Conservation (phyloP, 208 protist species). For the Acanthamoeba healyi region DNA sequence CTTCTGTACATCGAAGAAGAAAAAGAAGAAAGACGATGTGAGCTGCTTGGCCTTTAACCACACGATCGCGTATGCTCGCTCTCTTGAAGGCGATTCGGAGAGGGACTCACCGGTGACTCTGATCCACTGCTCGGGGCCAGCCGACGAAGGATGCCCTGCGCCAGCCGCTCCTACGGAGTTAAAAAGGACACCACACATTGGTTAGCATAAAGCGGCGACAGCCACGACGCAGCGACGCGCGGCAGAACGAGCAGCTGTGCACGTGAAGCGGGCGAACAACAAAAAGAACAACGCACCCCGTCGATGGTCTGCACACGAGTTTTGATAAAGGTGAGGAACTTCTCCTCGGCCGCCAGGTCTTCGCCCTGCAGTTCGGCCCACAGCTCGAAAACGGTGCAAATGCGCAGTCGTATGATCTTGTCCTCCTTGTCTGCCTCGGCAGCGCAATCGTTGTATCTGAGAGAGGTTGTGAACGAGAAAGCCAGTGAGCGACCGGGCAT, state of each 20-base stretch:
- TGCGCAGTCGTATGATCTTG: constrained; percentile 5
- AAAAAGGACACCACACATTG: not conserved
- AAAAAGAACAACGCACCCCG: not conserved
- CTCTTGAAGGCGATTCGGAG: no score
- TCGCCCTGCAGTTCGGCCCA: constrained; percentile 51
- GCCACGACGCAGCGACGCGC: no score
- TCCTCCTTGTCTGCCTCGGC: not conserved
- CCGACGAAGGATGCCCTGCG: not conserved
- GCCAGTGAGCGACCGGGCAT: no score
- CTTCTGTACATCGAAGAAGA: not conserved
- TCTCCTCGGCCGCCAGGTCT: constrained; percentile 6
- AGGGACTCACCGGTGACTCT: not conserved
- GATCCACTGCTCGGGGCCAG: not conserved
- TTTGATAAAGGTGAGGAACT: constrained; percentile 42
- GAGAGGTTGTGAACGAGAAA: not conserved
- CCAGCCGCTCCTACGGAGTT: not conserved
- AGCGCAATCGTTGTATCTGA: constrained; percentile 3
- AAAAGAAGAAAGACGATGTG: no score
- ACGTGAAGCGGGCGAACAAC: no score
- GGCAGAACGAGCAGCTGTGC: no score
- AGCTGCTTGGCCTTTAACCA: no score
- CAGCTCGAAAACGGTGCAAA: constrained; percentile 10
- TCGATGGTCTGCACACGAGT: not conserved
- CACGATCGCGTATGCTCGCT: no score
- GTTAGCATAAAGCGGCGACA: not conserved